These are phyloP conservation scores for Nakazawaea populi DNA, from an alignment of 805 yeast species.

Conservation along the genomic window DNA sequence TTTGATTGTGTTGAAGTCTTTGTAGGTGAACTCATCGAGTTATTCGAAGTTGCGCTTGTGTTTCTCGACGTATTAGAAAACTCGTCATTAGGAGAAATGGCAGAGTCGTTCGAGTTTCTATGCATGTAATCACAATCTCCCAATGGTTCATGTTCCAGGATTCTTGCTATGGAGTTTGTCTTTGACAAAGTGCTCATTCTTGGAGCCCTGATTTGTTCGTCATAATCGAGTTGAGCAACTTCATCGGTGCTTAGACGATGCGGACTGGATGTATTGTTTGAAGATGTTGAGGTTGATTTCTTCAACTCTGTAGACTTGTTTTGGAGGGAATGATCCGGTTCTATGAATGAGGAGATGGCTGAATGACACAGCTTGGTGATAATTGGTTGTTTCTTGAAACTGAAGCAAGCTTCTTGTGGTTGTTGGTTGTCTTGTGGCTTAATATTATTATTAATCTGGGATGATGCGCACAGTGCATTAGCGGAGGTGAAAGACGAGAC, in stretches of 20 bases:
- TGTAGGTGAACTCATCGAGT: slow-evolving; percentile 4
- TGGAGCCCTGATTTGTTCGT: slow-evolving; percentile 51
- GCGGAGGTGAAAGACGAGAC: not conserved
- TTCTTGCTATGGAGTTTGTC: slow-evolving; percentile 7
- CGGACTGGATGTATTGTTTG: not conserved
- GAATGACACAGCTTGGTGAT: slow-evolving; percentile 8
- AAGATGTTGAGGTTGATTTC: too few species aligned
- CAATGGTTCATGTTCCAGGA: slow-evolving; percentile 12
- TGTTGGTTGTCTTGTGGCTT: not conserved
- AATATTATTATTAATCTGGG: not conserved
- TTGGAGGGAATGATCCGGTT: slow-evolving; percentile 1
- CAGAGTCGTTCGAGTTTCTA: slow-evolving; percentile 7
- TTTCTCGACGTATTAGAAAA: slow-evolving; percentile 10
- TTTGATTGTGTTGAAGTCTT: not conserved
- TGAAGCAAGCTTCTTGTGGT: slow-evolving; percentile 5
- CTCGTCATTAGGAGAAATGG: slow-evolving; percentile 3
- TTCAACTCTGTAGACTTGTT: too few species aligned
- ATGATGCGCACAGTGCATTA: not conserved
- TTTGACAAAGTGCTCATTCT: slow-evolving; percentile 31
- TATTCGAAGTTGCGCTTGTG: slow-evolving; percentile 11
- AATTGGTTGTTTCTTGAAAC: slow-evolving; percentile 11
- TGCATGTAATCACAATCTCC: slow-evolving; percentile 11
- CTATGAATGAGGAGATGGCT: slow-evolving; percentile 10
- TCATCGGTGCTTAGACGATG: not conserved
- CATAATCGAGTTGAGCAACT: slow-evolving; percentile 31